phyloP scores from a whole-genome alignment of 768 basidiomycete genomes.

The Obba rivulosa region DNA sequence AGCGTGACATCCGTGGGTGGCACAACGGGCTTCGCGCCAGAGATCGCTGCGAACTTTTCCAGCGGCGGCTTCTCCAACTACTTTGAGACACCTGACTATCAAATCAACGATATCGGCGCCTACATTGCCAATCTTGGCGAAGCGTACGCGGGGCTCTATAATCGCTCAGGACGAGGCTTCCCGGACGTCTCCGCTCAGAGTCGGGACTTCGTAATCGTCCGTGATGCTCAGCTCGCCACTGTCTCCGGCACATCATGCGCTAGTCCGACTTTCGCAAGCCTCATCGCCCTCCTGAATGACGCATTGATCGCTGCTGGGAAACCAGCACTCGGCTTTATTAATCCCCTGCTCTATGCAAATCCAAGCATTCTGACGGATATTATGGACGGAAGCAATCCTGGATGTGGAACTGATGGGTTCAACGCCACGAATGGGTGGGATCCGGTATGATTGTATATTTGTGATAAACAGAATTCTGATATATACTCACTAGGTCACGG shows the following conservation, averaged over 20 bases:
- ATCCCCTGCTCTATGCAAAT: slow-evolving; percentile 27
- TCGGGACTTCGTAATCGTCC: slow-evolving; percentile 23
- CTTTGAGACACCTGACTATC: slow-evolving; percentile 51
- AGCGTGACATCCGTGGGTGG: slow-evolving; percentile 63
- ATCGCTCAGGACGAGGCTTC: slow-evolving; percentile 34
- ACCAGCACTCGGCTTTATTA: slow-evolving; percentile 28
- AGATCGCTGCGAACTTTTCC: slow-evolving; percentile 54
- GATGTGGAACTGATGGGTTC: slow-evolving; percentile 26
- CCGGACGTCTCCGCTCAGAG: slow-evolving; percentile 41
- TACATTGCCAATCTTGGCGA: slow-evolving; percentile 45
- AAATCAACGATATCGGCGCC: slow-evolving; percentile 35
- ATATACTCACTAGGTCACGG: too few relatives aligned
- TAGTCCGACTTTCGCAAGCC: slow-evolving; percentile 28
- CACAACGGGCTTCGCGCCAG: slow-evolving; percentile 40
- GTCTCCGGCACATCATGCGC: slow-evolving; percentile 29
- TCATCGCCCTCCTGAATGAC: slow-evolving; percentile 31
- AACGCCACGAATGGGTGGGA: slow-evolving; percentile 24
- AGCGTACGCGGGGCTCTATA: slow-evolving; percentile 36
- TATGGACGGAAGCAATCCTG: slow-evolving; percentile 23
- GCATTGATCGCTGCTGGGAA: slow-evolving; percentile 23
- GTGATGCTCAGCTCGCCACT: slow-evolving; percentile 6
- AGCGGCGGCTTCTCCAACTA: slow-evolving; percentile 70
- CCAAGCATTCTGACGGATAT: slow-evolving; percentile 27
- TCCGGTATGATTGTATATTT: slow-evolving; percentile 16
- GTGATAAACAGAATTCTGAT: background rate